A percentile compares a stretch with the other conserved stretches of the same genome.
These are phyloP conservation scores for Linum usitatissimum DNA, from an alignment of 345 rosid species.

Conservation along the genomic window DNA sequence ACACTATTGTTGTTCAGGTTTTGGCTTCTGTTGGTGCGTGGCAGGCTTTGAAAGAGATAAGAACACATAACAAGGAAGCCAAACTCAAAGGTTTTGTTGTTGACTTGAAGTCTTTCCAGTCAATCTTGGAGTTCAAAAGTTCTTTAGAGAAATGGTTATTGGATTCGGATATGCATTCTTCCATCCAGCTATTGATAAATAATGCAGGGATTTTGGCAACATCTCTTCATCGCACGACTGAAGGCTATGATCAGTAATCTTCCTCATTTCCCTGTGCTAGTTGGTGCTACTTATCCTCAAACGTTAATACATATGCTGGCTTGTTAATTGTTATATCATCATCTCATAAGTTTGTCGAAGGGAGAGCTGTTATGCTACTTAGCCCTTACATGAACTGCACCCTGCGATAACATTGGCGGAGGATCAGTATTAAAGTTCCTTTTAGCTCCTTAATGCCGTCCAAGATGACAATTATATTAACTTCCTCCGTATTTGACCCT, in stretches of 20 bases:
- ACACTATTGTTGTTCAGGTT: background rate
- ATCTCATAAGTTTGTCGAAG: background rate
- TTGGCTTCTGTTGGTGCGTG: conserved; percentile 9
- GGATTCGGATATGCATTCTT: conserved; percentile 60
- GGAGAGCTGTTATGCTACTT: background rate
- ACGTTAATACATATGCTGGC: background rate
- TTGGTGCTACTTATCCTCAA: background rate
- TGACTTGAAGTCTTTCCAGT: conserved; percentile 58
- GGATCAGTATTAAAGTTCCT: background rate
- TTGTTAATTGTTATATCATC: background rate
- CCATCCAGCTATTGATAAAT: conserved; percentile 75
- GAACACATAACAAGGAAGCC: conserved; percentile 35
- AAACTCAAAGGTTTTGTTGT: conserved; percentile 53
- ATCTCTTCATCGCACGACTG: conserved; percentile 40
- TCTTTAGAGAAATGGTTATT: conserved; percentile 68
- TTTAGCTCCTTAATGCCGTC: background rate
- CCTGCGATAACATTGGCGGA: background rate
- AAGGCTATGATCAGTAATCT: conserved; percentile 75
- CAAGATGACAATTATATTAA: background rate
- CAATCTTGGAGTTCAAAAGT: conserved; percentile 46
- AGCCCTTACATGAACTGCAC: background rate
- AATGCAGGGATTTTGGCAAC: conserved; percentile 91
- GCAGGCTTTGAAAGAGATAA: conserved; percentile 52
- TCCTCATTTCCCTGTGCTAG: background rate
- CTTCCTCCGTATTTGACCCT: background rate